Evolutionary conservation across 2,329 filamentous ascomycete genomes (phyloP), one percentile per base, ranked within the genome.

Genomic region (Ascosphaera aggregata): DNA sequence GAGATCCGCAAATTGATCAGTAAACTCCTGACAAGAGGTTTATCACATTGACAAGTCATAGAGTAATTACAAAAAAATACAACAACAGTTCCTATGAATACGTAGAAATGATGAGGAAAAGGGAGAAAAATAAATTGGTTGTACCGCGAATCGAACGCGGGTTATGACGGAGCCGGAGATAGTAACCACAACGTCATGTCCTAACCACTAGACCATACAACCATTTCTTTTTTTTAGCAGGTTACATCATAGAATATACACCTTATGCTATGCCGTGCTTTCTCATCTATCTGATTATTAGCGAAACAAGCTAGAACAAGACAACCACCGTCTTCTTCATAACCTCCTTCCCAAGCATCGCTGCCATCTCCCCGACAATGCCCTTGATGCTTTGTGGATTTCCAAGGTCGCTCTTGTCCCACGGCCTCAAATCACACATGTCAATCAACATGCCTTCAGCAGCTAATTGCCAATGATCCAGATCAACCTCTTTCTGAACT

Each of bases 371-470:
- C 5, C 56, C 61, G 20, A 61, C 47, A 30, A 63, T 62, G 1
- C 60, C 60, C 44, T 64, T 65, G 39, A 65, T 49, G 1, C 60
- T 58, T 37, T 58, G 54, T 2, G 61, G 54, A 27, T 60, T 52
- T 19, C 52, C 51, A 18, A 63, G 53, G 19, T 56, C 48, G 48
- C 57, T 58, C 13, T 45, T 45, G 40, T 64, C 61, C 62, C 62
- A 65, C n/a, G 54, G 54, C 24, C 59, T 56, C 8, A 65, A 51
- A 40, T 64, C 61, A 57, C 63, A 40, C 52, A 64, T 54, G 32
- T 62, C 53, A 15, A 64, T 50, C 31, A 64, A 51, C 7, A 51
- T 50, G 4, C 55, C 53, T 27, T 57, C 51, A n/a, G 60, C 53
- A 2, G 60, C 47, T 1, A 65, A 44, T 27, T 52, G 47, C 62